Evolutionary conservation across 2,329 filamentous ascomycete genomes (phyloP).

Genomic region (Ceratocystis smalleyi): DNA sequence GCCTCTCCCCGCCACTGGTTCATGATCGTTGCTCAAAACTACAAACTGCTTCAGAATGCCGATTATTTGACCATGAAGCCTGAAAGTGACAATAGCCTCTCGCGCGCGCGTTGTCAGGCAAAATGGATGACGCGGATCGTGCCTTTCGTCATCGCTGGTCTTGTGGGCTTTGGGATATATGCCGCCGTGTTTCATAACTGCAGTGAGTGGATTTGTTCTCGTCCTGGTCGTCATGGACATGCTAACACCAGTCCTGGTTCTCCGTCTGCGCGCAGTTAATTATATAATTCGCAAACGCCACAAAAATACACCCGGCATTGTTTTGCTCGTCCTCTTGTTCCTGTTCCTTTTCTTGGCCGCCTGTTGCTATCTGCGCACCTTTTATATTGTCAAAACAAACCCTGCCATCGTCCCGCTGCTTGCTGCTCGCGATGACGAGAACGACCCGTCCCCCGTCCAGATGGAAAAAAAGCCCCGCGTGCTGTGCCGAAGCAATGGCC

Average conservation of each 20-base stretch:
- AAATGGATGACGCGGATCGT: slow-evolving; percentile 49
- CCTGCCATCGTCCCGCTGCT: slow-evolving; percentile 60
- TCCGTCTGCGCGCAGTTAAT: slow-evolving; percentile 37
- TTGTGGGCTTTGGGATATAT: slow-evolving; percentile 56
- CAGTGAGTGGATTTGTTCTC: neutral
- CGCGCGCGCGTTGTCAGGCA: neutral
- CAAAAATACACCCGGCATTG: slow-evolving; percentile 44
- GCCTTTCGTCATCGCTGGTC: slow-evolving; percentile 50
- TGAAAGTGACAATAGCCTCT: slow-evolving; percentile 24
- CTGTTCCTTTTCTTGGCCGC: slow-evolving; percentile 53
- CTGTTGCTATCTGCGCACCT: slow-evolving; percentile 53
- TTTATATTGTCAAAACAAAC: slow-evolving; percentile 50
- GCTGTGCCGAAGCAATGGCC: neutral
- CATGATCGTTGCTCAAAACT: slow-evolving; percentile 10
- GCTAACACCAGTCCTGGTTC: neutral
- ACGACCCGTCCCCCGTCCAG: neutral
- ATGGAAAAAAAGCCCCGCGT: neutral
- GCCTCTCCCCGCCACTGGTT: neutral
- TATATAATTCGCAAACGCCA: slow-evolving; percentile 44
- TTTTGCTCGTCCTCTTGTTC: slow-evolving; percentile 58
- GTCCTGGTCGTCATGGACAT: neutral
- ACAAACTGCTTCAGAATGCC: slow-evolving; percentile 16
- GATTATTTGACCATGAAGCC: slow-evolving; percentile 4
- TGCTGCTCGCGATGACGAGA: slow-evolving; percentile 12
- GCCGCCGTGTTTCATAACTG: slow-evolving; percentile 20